phyloP scores from a whole-genome alignment of 139 green algal genomes.

The Yamagishiella unicocca region DNA sequence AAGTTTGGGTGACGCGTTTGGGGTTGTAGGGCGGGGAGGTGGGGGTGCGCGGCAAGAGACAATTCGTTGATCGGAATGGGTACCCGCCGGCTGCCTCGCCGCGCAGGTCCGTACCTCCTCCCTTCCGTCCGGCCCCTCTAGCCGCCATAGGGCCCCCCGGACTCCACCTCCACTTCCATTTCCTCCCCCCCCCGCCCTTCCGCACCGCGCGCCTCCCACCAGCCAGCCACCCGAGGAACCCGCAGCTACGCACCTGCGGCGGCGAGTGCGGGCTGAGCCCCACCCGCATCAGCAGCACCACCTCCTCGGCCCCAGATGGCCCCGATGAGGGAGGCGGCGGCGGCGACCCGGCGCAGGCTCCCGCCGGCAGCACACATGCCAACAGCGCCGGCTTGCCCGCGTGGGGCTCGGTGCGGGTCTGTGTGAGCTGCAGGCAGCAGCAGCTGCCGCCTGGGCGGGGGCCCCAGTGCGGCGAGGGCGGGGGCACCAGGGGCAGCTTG shows the following conservation, averaged over 20 bases:
- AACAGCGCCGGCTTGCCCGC: neutral
- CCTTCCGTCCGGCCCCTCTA: neutral
- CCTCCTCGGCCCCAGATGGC: neutral
- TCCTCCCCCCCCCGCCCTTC: neutral
- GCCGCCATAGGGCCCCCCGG: neutral
- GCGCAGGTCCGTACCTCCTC: neutral
- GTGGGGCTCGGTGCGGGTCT: neutral
- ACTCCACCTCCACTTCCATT: neutral
- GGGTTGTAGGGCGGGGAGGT: too few species aligned
- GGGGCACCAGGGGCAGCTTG: slow-evolving; percentile 27
- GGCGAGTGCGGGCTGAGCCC: neutral
- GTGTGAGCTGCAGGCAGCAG: slow-evolving; percentile 6
- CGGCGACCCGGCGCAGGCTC: neutral
- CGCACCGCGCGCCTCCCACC: neutral
- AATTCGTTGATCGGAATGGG: neutral
- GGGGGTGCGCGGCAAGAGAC: too few species aligned
- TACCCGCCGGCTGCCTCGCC: neutral
- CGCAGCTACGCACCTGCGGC: neutral
- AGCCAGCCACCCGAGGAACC: too few species aligned
- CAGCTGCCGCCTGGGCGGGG: neutral
- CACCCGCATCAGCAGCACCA: slow-evolving; percentile 14
- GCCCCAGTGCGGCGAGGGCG: neutral
- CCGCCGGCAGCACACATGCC: neutral
- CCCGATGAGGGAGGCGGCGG: neutral
- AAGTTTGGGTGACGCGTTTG: too few species aligned